These are phyloP conservation scores for Anisodus acutangulus DNA, from an alignment of 257 asterid species.

Conservation along the genomic window DNA sequence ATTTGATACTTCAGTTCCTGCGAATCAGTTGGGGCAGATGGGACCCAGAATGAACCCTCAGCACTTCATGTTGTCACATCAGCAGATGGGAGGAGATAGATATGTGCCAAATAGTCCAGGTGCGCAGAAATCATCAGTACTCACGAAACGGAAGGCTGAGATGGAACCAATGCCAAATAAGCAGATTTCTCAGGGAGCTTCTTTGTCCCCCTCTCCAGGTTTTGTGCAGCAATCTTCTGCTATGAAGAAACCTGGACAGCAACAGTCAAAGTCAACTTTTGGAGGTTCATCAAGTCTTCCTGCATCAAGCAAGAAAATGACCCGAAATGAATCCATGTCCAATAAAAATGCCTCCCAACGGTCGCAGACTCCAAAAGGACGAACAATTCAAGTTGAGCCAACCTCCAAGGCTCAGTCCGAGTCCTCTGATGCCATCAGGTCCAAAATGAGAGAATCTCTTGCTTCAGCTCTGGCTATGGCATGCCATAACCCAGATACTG, in stretches of 20 bases:
- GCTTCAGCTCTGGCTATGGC: slow-evolving; percentile 77
- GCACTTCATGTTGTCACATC: slow-evolving; percentile 45
- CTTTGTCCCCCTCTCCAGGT: slow-evolving; percentile 40
- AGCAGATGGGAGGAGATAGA: slow-evolving; percentile 39
- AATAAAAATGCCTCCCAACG: slow-evolving; percentile 63
- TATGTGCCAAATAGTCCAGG: slow-evolving; percentile 37
- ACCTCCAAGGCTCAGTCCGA: slow-evolving; percentile 56
- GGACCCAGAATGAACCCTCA: slow-evolving; percentile 42
- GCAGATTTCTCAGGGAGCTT: slow-evolving; percentile 52
- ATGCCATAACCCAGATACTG: slow-evolving; percentile 45
- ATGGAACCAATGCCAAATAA: slow-evolving; percentile 57
- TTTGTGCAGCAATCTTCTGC: slow-evolving; percentile 43
- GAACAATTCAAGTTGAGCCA: slow-evolving; percentile 55
- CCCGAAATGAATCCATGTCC: slow-evolving; percentile 61
- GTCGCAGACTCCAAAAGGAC: slow-evolving; percentile 65
- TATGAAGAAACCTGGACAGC: slow-evolving; percentile 45
- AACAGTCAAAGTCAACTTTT: slow-evolving; percentile 49
- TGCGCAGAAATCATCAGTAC: slow-evolving; percentile 50
- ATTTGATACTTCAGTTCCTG: slow-evolving; percentile 41
- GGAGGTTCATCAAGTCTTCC: slow-evolving; percentile 44
- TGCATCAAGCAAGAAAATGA: slow-evolving; percentile 52
- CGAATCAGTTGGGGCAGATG: slow-evolving; percentile 35
- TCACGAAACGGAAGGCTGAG: slow-evolving; percentile 82
- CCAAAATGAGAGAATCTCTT: slow-evolving; percentile 92
- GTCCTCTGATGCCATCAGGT: slow-evolving; percentile 75